Evolutionary conservation across 1,284 basidiomycete species (phyloP).

Genomic region (Anthracocystis panici-leucophaei): DNA sequence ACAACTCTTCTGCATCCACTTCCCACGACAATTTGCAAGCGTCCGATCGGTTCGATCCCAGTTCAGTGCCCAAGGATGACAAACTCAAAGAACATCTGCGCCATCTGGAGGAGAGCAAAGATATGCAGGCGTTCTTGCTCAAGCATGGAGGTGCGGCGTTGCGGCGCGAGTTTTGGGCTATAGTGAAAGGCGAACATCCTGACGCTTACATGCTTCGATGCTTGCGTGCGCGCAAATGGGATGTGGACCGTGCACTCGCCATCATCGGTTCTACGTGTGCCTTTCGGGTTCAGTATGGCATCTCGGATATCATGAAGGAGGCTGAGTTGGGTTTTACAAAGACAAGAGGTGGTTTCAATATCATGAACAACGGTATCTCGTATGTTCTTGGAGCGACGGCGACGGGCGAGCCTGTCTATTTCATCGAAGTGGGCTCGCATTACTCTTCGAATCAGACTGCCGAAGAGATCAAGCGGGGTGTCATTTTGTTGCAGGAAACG

Average conservation of each 20-base stretch:
- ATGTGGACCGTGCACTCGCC: slow-evolving; percentile 60
- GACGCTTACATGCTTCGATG: slow-evolving; percentile 69
- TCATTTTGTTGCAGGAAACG: slow-evolving; percentile 59
- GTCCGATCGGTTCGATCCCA: slow-evolving; percentile 13
- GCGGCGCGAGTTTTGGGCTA: slow-evolving; percentile 62
- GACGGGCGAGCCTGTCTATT: slow-evolving; percentile 60
- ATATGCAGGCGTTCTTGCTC: slow-evolving; percentile 60
- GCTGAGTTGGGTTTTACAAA: slow-evolving; percentile 54
- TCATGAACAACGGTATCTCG: slow-evolving; percentile 62
- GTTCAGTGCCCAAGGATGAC: slow-evolving; percentile 52
- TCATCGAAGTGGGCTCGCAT: slow-evolving; percentile 64
- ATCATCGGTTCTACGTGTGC: slow-evolving; percentile 59
- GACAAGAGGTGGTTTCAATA: slow-evolving; percentile 60
- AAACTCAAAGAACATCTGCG: slow-evolving; percentile 62
- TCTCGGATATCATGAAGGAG: slow-evolving; percentile 49
- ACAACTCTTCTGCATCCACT: slow-evolving; percentile 27
- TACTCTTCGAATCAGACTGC: slow-evolving; percentile 64
- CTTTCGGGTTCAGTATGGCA: slow-evolving; percentile 50
- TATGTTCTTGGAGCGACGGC: slow-evolving; percentile 57
- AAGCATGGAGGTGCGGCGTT: slow-evolving; percentile 59
- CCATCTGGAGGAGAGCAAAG: slow-evolving; percentile 62
- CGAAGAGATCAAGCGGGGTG: slow-evolving; percentile 59
- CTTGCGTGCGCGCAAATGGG: slow-evolving; percentile 68
- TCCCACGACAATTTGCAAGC: slow-evolving; percentile 22
- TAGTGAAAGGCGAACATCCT: slow-evolving; percentile 64